Conservation (phyloP, 2,329 filamentous ascomycete species). For the Venturiaceae sp. region DNA sequence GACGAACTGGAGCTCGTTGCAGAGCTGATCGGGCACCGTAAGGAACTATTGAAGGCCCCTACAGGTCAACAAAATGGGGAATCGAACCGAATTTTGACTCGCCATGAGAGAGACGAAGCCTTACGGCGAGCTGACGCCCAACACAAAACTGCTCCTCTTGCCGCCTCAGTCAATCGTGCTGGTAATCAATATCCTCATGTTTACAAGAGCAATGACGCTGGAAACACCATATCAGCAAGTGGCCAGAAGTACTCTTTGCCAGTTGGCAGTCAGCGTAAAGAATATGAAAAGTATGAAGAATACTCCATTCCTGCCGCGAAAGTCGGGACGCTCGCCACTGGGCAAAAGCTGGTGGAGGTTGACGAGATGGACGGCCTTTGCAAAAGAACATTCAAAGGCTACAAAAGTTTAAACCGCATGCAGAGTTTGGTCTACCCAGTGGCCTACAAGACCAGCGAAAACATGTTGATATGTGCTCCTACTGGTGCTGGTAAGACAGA, state of each 20-base stretch:
- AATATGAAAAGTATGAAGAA: conserved; percentile 78
- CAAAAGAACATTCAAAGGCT: conserved; percentile 83
- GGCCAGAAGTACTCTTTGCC: conserved; percentile 81
- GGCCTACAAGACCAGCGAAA: conserved; percentile 91
- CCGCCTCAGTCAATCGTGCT: conserved; percentile 58
- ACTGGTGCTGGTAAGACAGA: conserved; percentile 99
- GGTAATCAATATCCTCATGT: conserved; percentile 86
- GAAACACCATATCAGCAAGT: conserved; percentile 71
- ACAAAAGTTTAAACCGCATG: conserved; percentile 93
- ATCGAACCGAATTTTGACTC: conserved; percentile 56
- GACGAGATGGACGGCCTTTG: conserved; percentile 82
- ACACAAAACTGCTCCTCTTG: conserved; percentile 70
- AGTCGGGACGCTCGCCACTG: conserved; percentile 62
- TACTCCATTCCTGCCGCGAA: conserved; percentile 75
- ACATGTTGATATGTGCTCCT: conserved; percentile 96
- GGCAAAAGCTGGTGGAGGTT: conserved; percentile 70
- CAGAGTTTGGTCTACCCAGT: conserved; percentile 94
- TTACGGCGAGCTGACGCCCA: conserved; percentile 66
- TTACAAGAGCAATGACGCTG: conserved; percentile 72
- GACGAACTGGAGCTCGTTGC: conserved; percentile 90
- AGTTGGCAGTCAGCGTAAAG: conserved; percentile 58
- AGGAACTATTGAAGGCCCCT: conserved; percentile 46
- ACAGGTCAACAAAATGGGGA: conserved; percentile 34
- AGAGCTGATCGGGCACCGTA: conserved; percentile 71
- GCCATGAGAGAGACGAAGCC: conserved; percentile 67